These are phyloP conservation scores for Penicillium sp. DNA, from an alignment of 2,329 filamentous ascomycete species.

Conservation along the genomic window DNA sequence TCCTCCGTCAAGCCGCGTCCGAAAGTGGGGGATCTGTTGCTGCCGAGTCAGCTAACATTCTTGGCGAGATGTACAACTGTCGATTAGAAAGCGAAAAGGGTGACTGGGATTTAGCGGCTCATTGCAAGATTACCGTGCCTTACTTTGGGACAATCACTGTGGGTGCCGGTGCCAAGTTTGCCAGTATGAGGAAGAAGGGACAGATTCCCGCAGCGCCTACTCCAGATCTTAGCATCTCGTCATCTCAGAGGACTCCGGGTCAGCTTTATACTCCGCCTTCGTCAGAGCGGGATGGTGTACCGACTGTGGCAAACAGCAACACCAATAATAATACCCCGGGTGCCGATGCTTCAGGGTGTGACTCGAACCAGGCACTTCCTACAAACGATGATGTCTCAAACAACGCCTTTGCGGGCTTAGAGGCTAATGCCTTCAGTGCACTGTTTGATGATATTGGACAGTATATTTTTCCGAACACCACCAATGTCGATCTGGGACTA, in stretches of 20 bases:
- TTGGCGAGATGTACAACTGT: constrained; percentile 37
- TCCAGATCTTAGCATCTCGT: not conserved
- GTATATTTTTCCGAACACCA: constrained; percentile 26
- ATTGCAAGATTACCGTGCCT: constrained; percentile 45
- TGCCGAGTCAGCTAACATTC: constrained; percentile 42
- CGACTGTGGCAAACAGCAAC: not conserved
- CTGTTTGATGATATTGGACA: constrained; percentile 26
- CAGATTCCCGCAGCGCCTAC: constrained; percentile 12
- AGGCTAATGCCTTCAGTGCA: constrained; percentile 22
- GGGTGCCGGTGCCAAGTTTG: constrained; percentile 34
- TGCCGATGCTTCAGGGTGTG: not conserved
- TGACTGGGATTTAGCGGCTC: not conserved
- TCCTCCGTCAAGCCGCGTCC: constrained; percentile 33
- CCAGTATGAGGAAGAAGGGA: constrained; percentile 9
- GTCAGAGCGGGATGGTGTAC: constrained; percentile 18
- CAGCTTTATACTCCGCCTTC: constrained; percentile 27
- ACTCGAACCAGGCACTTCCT: not conserved
- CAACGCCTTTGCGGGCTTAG: constrained; percentile 21
- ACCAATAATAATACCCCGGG: not conserved
- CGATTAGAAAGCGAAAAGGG: not conserved
- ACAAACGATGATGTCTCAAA: constrained; percentile 13
- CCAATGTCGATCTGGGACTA: constrained; percentile 33
- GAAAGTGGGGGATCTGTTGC: constrained; percentile 44
- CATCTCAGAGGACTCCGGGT: constrained; percentile 10
- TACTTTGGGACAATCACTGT: constrained; percentile 48